A percentile compares a stretch with the other conserved stretches of the same genome.
Conservation (phyloP, 768 basidiomycete species). For the Phylloporus scabripes region DNA sequence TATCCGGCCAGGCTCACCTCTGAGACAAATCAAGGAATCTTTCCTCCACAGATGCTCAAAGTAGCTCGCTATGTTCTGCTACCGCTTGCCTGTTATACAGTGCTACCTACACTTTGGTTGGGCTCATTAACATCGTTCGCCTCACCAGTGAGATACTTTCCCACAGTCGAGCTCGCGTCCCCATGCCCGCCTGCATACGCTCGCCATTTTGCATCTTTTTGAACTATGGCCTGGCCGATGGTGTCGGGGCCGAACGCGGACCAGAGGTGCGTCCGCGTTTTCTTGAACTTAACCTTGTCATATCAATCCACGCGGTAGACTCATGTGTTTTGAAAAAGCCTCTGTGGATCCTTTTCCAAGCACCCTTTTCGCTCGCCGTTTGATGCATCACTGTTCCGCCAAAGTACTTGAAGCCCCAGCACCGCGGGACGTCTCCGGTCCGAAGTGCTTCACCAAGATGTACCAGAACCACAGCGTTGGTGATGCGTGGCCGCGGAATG, state of each 20-base stretch:
- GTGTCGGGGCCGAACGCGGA: conserved; percentile 87
- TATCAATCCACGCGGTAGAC: no score
- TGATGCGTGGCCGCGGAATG: conserved; percentile 25
- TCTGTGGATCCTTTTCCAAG: conserved; percentile 38
- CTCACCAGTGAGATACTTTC: no score
- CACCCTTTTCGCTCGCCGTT: conserved; percentile 59
- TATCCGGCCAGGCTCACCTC: conserved; percentile 57
- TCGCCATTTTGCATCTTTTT: no score
- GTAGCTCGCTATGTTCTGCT: no score
- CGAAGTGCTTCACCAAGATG: conserved; percentile 41
- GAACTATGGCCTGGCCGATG: conserved; percentile 74
- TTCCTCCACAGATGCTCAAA: conserved; percentile 65
- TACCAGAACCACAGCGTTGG: conserved; percentile 24
- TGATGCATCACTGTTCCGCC: neutral
- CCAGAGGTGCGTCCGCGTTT: conserved; percentile 32
- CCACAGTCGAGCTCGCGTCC: no score
- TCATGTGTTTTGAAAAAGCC: conserved; percentile 9
- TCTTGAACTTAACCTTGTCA: neutral
- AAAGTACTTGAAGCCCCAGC: no score
- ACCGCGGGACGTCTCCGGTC: conserved; percentile 34
- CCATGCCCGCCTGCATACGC: no score
- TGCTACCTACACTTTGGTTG: no score
- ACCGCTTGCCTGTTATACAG: no score
- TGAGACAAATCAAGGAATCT: conserved; percentile 58
- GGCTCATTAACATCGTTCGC: no score